Conservation (phyloP, 2,329 filamentous ascomycete species). For the Alternaria novae-zelandiae region DNA sequence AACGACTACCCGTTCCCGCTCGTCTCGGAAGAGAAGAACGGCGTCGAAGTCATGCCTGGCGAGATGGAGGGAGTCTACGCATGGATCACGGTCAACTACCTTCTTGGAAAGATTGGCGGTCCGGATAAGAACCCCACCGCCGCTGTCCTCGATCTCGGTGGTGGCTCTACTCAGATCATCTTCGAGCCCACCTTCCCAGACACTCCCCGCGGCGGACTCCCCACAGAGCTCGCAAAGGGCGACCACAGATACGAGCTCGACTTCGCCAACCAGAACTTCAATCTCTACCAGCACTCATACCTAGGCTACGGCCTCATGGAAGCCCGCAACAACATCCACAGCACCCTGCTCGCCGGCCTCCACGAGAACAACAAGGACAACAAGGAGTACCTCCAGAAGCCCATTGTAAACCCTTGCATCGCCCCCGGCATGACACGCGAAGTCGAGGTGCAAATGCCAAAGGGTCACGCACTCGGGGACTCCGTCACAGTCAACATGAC, state of each 20-base stretch:
- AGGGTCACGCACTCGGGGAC: constrained; percentile 69
- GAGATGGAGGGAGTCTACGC: constrained; percentile 97
- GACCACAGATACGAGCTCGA: constrained; percentile 94
- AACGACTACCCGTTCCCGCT: constrained; percentile 93
- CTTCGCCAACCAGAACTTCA: constrained; percentile 89
- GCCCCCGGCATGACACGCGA: constrained; percentile 77
- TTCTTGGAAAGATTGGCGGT: constrained; percentile 94
- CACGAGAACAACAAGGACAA: constrained; percentile 65
- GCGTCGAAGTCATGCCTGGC: constrained; percentile 96
- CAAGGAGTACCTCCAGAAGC: constrained; percentile 69
- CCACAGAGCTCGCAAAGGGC: constrained; percentile 81
- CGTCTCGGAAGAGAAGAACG: constrained; percentile 80
- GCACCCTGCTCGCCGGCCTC: constrained; percentile 74
- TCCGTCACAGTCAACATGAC: constrained; percentile 81
- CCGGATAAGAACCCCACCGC: constrained; percentile 90
- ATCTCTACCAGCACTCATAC: constrained; percentile 97
- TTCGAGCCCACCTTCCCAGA: constrained; percentile 93
- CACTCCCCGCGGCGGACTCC: constrained; percentile 76
- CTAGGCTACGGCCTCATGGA: constrained; percentile 96
- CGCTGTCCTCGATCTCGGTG: constrained; percentile 93
- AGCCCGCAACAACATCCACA: constrained; percentile 86
- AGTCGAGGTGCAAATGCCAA: constrained; percentile 73
- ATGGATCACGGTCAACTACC: constrained; percentile 99
- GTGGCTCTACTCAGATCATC: constrained; percentile 97
- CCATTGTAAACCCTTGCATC: constrained; percentile 85